Evolutionary conservation across 1,139 yeast species (phyloP).

Genomic region (Hemisphaericaspora subhashii): DNA sequence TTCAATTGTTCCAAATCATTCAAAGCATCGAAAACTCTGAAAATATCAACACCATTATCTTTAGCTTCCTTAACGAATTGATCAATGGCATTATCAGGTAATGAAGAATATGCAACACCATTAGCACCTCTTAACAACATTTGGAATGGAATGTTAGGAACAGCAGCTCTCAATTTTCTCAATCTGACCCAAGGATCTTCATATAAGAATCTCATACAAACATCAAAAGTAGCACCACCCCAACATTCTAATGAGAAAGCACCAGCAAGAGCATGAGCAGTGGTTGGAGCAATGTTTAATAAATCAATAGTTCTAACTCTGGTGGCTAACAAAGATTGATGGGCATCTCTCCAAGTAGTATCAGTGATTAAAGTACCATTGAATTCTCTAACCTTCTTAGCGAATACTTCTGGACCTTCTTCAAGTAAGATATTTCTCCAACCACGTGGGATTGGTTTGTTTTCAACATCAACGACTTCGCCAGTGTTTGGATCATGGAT

Average conservation of each 20-base stretch:
- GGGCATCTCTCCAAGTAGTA: constrained; percentile 99
- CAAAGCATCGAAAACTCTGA: constrained; percentile 96
- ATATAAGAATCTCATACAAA: constrained; percentile 95
- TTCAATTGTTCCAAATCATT: constrained; percentile 94
- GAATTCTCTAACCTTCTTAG: constrained; percentile 78
- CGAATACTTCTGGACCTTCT: constrained; percentile 87
- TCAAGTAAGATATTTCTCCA: constrained; percentile 88
- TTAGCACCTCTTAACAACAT: constrained; percentile 99
- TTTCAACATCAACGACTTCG: constrained; percentile 55
- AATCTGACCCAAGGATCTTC: constrained; percentile 99
- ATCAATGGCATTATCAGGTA: constrained; percentile 98
- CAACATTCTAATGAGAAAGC: constrained; percentile 97
- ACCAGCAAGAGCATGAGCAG: constrained; percentile 86
- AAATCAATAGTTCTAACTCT: constrained; percentile 94
- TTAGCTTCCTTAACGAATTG: constrained; percentile 94
- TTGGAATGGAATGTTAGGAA: constrained; percentile 98
- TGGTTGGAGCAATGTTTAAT: constrained; percentile 87
- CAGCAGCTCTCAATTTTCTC: constrained; percentile 80
- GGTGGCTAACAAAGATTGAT: constrained; percentile 96
- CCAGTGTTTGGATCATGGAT: constrained; percentile 62
- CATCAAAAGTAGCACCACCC: constrained; percentile 99
- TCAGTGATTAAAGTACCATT: constrained; percentile 93
- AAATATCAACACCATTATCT: constrained; percentile 93
- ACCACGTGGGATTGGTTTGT: constrained; percentile 66
- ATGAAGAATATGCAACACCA: constrained; percentile 96